A percentile compares a stretch with the other conserved stretches of the same genome.
phyloP scores from a whole-genome alignment of 495 filamentous ascomycete species.

The Tuber aestivum region DNA sequence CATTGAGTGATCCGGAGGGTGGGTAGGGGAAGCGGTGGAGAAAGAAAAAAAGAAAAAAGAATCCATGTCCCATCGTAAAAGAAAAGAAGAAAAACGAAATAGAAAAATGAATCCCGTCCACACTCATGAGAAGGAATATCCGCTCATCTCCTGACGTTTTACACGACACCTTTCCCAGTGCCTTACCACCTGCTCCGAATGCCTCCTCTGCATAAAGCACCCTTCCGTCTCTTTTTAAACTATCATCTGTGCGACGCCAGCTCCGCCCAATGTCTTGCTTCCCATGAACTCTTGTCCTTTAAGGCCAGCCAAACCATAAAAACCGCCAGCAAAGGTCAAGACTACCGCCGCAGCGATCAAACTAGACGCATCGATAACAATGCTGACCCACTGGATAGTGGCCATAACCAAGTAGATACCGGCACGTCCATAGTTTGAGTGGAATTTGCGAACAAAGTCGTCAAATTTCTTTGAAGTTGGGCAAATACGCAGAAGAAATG shows the following conservation, averaged over 20 bases:
- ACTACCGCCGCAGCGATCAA: slow-evolving; percentile 83
- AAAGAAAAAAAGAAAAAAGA: slow-evolving; percentile 16
- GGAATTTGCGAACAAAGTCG: slow-evolving; percentile 80
- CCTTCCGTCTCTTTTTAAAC: slow-evolving; percentile 54
- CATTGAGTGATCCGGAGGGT: neutral
- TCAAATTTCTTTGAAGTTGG: slow-evolving; percentile 89
- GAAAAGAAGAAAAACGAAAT: slow-evolving; percentile 9
- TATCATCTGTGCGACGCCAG: slow-evolving; percentile 97
- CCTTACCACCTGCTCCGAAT: neutral
- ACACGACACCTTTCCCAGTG: slow-evolving; percentile 7
- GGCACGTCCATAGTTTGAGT: slow-evolving; percentile 96
- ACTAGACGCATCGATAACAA: slow-evolving; percentile 53
- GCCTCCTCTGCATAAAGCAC: slow-evolving; percentile 7
- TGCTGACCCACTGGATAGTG: slow-evolving; percentile 72
- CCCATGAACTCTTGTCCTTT: slow-evolving; percentile 92
- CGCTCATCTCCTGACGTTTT: slow-evolving; percentile 1
- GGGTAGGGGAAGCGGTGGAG: neutral
- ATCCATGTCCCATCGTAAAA: slow-evolving; percentile 29
- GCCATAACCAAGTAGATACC: slow-evolving; percentile 78
- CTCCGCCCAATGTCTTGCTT: slow-evolving; percentile 93
- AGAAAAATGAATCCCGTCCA: slow-evolving; percentile 17
- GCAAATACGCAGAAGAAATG: slow-evolving; percentile 93
- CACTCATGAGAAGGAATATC: slow-evolving; percentile 10
- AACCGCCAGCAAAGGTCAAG: slow-evolving; percentile 66
- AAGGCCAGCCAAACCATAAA: slow-evolving; percentile 77